Conservation (phyloP, 2,329 filamentous ascomycete genomes). For the Neopestalotiopsis clavispora region DNA sequence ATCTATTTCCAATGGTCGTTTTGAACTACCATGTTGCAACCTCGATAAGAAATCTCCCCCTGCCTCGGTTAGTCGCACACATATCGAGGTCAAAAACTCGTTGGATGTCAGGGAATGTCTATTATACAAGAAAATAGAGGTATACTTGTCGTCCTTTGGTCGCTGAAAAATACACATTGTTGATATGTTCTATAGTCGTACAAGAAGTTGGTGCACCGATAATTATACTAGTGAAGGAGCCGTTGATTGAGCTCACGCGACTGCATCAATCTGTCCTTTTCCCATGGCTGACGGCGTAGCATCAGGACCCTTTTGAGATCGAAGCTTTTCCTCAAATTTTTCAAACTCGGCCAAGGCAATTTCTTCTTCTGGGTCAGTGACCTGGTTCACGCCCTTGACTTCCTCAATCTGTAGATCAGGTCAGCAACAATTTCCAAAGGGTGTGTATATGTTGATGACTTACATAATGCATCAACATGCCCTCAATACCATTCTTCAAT, state of each 20-base stretch:
- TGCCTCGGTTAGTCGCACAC: no score
- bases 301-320: constrained; percentile 54
- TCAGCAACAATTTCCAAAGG: background rate
- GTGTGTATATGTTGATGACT: constrained; percentile 42
- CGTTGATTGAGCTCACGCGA: constrained; percentile 15
- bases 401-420: constrained; percentile 74
- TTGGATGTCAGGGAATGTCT: no score
- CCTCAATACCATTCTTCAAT: constrained; percentile 96
- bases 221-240: background rate
- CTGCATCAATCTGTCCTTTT: constrained; percentile 44
- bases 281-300: constrained; percentile 41
- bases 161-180: no score
- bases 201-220: background rate
- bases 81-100: no score
- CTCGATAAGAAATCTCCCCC: no score
- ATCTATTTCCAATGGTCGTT: no score
- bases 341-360: constrained; percentile 86
- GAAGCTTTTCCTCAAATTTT: constrained; percentile 87
- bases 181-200: background rate
- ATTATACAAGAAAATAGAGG: no score
- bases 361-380: constrained; percentile 91
- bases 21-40: no score
- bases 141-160: no score
- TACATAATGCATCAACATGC: constrained; percentile 96
- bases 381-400: constrained; percentile 89